phyloP scores from a whole-genome alignment of 345 rosid species.

The Syzygium aqueum region DNA sequence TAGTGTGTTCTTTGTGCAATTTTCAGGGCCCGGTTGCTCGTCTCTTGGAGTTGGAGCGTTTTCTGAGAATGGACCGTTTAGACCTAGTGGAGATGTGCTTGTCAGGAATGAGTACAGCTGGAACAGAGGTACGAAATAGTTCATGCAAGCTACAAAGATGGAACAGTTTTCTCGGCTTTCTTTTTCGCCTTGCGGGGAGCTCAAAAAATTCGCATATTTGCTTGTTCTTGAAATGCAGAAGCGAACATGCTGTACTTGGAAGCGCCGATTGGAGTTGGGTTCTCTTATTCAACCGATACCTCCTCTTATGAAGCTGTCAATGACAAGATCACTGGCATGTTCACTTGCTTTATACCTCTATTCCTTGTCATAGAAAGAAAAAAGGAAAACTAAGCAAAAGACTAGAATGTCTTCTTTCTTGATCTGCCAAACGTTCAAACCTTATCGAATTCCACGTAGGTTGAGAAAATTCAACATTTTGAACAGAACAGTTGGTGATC shows the following conservation, averaged over 20 bases:
- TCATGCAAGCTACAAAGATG: neutral
- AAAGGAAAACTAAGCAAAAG: neutral
- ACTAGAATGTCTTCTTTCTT: neutral
- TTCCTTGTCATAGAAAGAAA: neutral
- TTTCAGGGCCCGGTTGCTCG: conserved; percentile 91
- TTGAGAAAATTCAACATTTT: neutral
- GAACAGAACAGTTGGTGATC: neutral
- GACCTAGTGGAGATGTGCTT: conserved; percentile 71
- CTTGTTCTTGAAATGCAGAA: conserved; percentile 34
- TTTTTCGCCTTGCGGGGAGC: neutral
- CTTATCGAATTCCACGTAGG: neutral
- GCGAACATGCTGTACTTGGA: conserved; percentile 93
- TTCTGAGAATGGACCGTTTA: conserved; percentile 93
- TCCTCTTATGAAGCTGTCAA: conserved; percentile 56
- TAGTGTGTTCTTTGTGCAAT: neutral
- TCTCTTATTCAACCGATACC: conserved; percentile 70
- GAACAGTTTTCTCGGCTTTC: neutral
- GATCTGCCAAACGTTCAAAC: neutral
- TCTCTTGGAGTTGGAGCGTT: conserved; percentile 97
- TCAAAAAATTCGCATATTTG: neutral
- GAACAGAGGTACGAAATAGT: conserved; percentile 51
- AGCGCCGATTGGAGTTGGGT: conserved; percentile 94
- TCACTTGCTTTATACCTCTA: neutral
- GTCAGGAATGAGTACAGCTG: conserved; percentile 83
- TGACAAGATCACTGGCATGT: conserved; percentile 76